Evolutionary conservation across 2,329 filamentous ascomycete species (phyloP), one percentile per base, ranked within the genome.

Genomic region (Paecilomyces sp.): DNA sequence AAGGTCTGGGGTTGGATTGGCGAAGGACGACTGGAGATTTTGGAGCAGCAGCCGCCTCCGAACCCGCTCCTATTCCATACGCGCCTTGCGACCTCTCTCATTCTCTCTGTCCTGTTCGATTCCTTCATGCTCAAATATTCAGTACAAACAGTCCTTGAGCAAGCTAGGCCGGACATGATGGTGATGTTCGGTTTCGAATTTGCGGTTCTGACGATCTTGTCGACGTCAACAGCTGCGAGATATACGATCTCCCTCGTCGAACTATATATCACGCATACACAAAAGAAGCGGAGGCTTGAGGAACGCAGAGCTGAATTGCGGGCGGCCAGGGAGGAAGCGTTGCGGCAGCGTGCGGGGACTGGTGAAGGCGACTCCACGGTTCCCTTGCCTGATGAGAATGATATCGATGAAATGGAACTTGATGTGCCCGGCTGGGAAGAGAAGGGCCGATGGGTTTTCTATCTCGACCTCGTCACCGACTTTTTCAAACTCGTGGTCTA

Each of bases 141-240:
- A 60, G 82, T 96, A 62, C 85, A 87, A 30, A 91, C 89, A 0
- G 92, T 97, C 33, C 86, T 97, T 56, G 87, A 90, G 60, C 88
- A 95, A 71, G 91, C 93, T 1, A 84, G 89, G n/a, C 92, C 93
- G 0, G 94, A 95, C 61, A 97, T 99, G 90, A 99, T 97, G 92
- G 92, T 99, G 63, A 97, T 99, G 92, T 99, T 99, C 70, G 86
- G 95, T 5, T 99, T 99, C 68, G 94, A 99, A 74, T 97, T 97
- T 71, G 92, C 93, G 41, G 87, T 99, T 52, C 79, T 97, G 61
- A 83, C 86, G 2, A 88, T 95, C 9, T 88, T 87, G 57, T 96
- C 93, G 0, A 80, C 86, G 57, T 92, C 93, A 55, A 96, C 92
- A 0, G 83, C 85, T 1, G 80, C 86, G 58, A 87, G 92, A 61